A percentile compares a stretch with the other conserved stretches of the same genome.
Conservation (phyloP, 305 asterid species). For the Caryopteris hybrid region DNA sequence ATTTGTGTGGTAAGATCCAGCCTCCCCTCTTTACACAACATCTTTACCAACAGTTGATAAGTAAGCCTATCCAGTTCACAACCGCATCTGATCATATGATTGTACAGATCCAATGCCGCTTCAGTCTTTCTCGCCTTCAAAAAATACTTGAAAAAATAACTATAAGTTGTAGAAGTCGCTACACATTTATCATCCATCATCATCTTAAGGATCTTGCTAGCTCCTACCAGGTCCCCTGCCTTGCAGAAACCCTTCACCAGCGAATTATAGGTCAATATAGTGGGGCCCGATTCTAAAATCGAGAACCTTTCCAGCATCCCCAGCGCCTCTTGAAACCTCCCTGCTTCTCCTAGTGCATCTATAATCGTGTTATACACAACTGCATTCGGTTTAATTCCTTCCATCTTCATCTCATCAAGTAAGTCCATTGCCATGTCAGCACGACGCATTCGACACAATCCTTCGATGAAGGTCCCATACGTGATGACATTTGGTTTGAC, state of each 20-base stretch:
- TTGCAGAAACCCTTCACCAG: constrained; percentile 88
- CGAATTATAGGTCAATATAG: constrained; percentile 71
- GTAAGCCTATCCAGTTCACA: constrained; percentile 59
- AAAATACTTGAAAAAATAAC: constrained; percentile 67
- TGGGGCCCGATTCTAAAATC: constrained; percentile 67
- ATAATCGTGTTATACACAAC: constrained; percentile 75
- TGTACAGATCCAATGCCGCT: constrained; percentile 62
- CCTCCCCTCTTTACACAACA: constrained; percentile 60
- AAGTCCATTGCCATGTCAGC: constrained; percentile 65
- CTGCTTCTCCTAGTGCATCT: constrained; percentile 86
- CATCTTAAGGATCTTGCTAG: constrained; percentile 58
- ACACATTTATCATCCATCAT: constrained; percentile 53
- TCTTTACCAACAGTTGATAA: constrained; percentile 71
- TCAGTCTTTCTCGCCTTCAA: constrained; percentile 54
- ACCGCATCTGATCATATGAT: constrained; percentile 53
- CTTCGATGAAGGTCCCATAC: constrained; percentile 79
- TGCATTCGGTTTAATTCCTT: constrained; percentile 62
- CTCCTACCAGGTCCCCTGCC: constrained; percentile 71
- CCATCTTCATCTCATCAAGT: constrained; percentile 56
- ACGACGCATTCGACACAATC: constrained; percentile 56
- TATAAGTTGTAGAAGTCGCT: constrained; percentile 63
- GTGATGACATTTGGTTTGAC: constrained; percentile 62
- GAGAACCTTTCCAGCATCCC: constrained; percentile 69
- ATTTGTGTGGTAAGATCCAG: constrained; percentile 38
- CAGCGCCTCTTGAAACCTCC: constrained; percentile 71